Percentiles rank a stretch among this genome's conserved stretches.
phyloP scores from a whole-genome alignment of 164 flowering plant species.

The Vitis rotundifolia region DNA sequence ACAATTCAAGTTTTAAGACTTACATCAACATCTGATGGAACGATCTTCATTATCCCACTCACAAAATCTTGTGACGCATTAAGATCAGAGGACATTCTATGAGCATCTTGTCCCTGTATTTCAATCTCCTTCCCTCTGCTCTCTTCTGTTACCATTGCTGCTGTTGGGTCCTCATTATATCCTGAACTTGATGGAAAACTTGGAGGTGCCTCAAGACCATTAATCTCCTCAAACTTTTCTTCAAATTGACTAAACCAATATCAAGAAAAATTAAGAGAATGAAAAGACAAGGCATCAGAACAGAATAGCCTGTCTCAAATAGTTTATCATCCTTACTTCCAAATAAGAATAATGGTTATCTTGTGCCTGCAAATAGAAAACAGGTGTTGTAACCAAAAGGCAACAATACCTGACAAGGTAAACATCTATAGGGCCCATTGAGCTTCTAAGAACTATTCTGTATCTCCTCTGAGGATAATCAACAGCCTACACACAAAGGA shows the following conservation, averaged over 20 bases:
- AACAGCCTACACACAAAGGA: constrained; percentile 52
- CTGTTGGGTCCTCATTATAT: constrained; percentile 28
- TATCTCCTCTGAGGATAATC: constrained; percentile 95
- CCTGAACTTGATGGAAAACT: constrained; percentile 47
- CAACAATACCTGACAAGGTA: constrained; percentile 82
- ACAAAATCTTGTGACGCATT: constrained; percentile 73
- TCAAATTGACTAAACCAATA: constrained; percentile 70
- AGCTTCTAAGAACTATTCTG: constrained; percentile 88
- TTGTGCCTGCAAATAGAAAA: not conserved
- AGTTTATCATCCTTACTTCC: not conserved
- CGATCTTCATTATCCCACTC: constrained; percentile 89
- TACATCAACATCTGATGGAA: constrained; percentile 87
- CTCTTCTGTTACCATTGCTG: constrained; percentile 29
- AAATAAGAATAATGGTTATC: too few relatives aligned
- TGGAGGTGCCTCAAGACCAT: constrained; percentile 51
- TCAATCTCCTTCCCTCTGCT: constrained; percentile 42
- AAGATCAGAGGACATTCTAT: constrained; percentile 43
- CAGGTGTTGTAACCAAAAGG: not conserved
- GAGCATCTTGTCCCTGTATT: constrained; percentile 42
- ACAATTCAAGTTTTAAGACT: constrained; percentile 29
- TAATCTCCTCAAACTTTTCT: constrained; percentile 80
- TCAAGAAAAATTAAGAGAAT: not conserved
- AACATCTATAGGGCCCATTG: constrained; percentile 97
- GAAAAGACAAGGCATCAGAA: not conserved
- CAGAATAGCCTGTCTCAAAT: not conserved